Base-by-base conservation (phyloP, 805 yeast species). In the Kregervanrija delftensis region DNA sequence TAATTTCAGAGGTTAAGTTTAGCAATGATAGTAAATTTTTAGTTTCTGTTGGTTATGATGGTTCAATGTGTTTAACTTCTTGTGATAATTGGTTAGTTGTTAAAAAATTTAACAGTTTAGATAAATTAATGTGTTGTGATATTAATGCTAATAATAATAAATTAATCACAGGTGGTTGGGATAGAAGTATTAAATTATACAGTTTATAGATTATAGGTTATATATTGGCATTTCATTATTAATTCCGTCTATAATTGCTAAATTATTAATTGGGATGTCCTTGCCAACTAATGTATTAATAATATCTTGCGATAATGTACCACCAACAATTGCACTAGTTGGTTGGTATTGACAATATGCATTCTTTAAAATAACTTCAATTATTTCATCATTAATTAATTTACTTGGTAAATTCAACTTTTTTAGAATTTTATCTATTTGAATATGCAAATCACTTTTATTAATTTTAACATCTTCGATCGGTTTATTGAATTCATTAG, bases 291-390 rank as follows among this genome's bases (percentile, higher is more conserved):
- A 63, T 44, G 74, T 79, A 65, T 93, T 93, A 39, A 93, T 84
- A 11, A 88, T 83, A 60, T 90, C 96, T 64, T 93, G 99, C 2
- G 95, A 85, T 17, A 91, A 64, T 1, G 87, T 74, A 1, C 98
- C 99, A 5, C 98, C 99, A 6, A 91, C 53, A 2, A 93, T 76
- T 0, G 98, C 95, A 4, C 93, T 79, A 0, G 82, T 81, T 1
- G 97, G 96, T 10, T 88, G 74, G 52, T 85, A 77, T 57, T 89
- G 95, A 2, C 87, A 63, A 49, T 56, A 68, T 8, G 72, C 72
- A 56, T 83, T 87, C 15, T 57, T 61, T 1, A 72, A 50, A 38
- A 82, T 60, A 22, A 63, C 56, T 5, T 65, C 59, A 22, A 76
- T 50, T 42, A 71, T 64, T 1, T 50, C 54, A 13, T 70, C 66